Conservation (phyloP, 2,329 filamentous ascomycete genomes). For the Magnaporthales sp. region DNA sequence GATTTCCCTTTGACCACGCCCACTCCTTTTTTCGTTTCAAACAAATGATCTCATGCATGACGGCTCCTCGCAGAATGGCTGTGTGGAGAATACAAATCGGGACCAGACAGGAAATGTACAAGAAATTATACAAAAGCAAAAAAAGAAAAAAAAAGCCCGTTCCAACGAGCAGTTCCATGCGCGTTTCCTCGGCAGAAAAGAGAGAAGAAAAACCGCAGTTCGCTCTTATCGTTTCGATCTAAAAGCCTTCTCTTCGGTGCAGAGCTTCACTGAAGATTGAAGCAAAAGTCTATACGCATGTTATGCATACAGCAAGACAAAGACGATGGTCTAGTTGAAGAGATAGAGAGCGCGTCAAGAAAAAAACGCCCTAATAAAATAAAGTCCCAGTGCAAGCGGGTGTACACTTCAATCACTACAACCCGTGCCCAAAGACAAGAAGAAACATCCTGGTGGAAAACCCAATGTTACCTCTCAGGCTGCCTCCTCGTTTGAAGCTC, state of each 20-base stretch:
- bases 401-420: background rate
- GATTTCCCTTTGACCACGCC: background rate
- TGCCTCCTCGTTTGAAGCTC: slow-evolving; percentile 42
- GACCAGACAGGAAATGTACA: background rate
- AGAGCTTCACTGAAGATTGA: background rate
- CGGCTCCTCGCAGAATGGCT: background rate
- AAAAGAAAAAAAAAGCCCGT: background rate
- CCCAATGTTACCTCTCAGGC: slow-evolving; percentile 19
- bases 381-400: background rate
- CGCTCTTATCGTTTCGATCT: background rate
- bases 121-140: background rate
- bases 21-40: background rate
- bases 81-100: background rate
- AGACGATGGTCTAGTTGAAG: background rate
- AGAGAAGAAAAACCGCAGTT: background rate
- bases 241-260: background rate
- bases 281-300: background rate
- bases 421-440: background rate
- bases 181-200: background rate
- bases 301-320: background rate
- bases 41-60: background rate
- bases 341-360: background rate
- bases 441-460: background rate
- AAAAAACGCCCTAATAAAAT: background rate
- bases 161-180: background rate